Percentiles rank a stretch among this genome's conserved stretches.
phyloP scores from a whole-genome alignment of 805 yeast species.

The Yamadazyma sp. region DNA sequence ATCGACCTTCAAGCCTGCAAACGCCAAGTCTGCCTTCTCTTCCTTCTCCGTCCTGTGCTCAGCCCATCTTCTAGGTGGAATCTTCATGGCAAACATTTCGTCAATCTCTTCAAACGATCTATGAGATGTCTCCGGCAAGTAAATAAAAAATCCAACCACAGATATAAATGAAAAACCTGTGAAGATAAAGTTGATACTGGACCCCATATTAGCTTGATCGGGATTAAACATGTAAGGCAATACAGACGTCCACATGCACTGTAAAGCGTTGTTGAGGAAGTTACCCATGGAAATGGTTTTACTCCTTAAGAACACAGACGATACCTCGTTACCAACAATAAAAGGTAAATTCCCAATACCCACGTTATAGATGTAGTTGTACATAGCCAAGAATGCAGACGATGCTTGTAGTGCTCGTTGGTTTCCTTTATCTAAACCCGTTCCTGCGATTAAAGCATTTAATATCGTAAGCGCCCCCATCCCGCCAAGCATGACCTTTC shows the following conservation, averaged over 20 bases:
- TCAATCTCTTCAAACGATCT: conserved; percentile 19
- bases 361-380: conserved; percentile 10
- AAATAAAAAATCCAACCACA: conserved; percentile 4
- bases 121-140: conserved; percentile 15
- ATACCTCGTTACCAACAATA: conserved; percentile 15
- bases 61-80: conserved; percentile 34
- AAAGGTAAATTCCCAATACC: conserved; percentile 12
- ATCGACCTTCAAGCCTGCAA: neutral
- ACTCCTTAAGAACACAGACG: conserved; percentile 17
- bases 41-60: conserved; percentile 3
- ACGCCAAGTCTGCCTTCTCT: neutral
- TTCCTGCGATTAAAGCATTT: conserved; percentile 12
- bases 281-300: conserved; percentile 19
- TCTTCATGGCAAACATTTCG: conserved; percentile 14
- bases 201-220: conserved; percentile 42
- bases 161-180: conserved; percentile 24
- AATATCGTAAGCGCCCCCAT: conserved; percentile 2
- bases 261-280: conserved; percentile 9
- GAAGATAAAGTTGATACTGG: conserved; percentile 46
- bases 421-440: conserved; percentile 1
- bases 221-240: conserved; percentile 23
- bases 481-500: conserved; percentile 4
- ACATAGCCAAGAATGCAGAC: conserved; percentile 13
- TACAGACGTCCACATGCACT: conserved; percentile 18
- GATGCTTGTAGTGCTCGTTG: conserved; percentile 5